Percentiles rank a stretch among this genome's conserved stretches.
These are phyloP conservation scores for Hirschfeldia incana DNA, from an alignment of 345 rosid genomes.

Conservation along the genomic window DNA sequence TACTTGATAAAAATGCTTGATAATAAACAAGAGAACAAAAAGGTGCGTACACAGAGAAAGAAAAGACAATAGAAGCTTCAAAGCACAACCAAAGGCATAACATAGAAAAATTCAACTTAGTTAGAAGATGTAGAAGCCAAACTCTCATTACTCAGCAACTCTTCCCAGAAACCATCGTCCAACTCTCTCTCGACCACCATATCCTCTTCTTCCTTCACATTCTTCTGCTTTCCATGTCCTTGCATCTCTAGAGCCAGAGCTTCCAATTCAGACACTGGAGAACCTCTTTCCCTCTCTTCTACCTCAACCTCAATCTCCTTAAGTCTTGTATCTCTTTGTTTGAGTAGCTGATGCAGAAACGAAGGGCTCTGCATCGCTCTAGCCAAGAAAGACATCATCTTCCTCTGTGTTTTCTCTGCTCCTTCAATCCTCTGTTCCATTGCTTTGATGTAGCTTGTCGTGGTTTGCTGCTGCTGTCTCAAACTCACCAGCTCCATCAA, in stretches of 20 bases:
- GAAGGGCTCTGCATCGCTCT: conserved; percentile 76
- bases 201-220: conserved; percentile 28
- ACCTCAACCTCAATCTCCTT: conserved; percentile 38
- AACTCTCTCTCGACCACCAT: conserved; percentile 42
- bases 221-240: conserved; percentile 51
- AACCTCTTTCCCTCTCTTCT: conserved; percentile 43
- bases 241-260: conserved; percentile 88
- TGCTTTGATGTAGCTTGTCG: conserved; percentile 49
- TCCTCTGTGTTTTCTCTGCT: conserved; percentile 77
- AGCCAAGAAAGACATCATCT: conserved; percentile 90
- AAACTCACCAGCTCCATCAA: conserved; percentile 68
- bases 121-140: conserved; percentile 22
- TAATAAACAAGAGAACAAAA: not conserved
- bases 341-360: conserved; percentile 59
- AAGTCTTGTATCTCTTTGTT: conserved; percentile 41
- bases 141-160: conserved; percentile 50
- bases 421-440: conserved; percentile 71
- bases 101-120: not conserved
- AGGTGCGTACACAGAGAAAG: not conserved
- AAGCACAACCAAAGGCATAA: not conserved
- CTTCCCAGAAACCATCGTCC: conserved; percentile 80
- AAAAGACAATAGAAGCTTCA: not conserved
- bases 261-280: conserved; percentile 69
- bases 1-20: conserved; percentile 3
- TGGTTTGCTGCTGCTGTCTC: conserved; percentile 72